phyloP scores from a whole-genome alignment of 805 yeast species.

The Pichia membranifaciens region DNA sequence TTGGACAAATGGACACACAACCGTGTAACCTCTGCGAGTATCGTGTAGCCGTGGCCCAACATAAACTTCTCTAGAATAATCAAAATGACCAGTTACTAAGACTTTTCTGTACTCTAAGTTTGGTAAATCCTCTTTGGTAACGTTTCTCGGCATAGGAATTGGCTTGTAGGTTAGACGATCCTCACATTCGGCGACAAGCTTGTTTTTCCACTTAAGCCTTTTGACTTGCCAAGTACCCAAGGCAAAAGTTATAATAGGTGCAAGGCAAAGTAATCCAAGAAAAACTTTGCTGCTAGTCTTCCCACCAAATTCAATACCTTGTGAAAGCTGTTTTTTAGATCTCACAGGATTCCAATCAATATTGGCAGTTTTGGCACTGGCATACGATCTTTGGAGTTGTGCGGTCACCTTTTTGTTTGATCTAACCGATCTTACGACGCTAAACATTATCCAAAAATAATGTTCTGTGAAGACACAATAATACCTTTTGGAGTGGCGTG shows the following conservation, averaged over 20 bases:
- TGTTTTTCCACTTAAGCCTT: slow-evolving; percentile 82
- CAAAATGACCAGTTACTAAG: slow-evolving; percentile 67
- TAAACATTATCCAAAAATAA: too few species aligned
- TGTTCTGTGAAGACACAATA: too few species aligned
- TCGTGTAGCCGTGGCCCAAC: slow-evolving; percentile 84
- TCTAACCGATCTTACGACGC: background rate
- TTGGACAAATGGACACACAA: slow-evolving; percentile 78
- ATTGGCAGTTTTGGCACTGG: slow-evolving; percentile 54
- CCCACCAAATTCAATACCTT: slow-evolving; percentile 23
- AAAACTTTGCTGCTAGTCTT: slow-evolving; percentile 25
- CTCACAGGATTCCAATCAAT: slow-evolving; percentile 82
- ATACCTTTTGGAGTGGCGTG: too few species aligned
- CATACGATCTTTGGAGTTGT: slow-evolving; percentile 20
- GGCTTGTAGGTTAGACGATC: slow-evolving; percentile 72
- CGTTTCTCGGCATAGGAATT: slow-evolving; percentile 59
- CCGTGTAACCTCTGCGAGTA: slow-evolving; percentile 68
- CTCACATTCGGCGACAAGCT: slow-evolving; percentile 76
- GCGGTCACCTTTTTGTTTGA: background rate
- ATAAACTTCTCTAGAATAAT: slow-evolving; percentile 80
- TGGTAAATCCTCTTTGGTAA: slow-evolving; percentile 54
- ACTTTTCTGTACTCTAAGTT: slow-evolving; percentile 83
- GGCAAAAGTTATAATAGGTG: slow-evolving; percentile 82
- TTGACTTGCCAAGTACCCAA: slow-evolving; percentile 92
- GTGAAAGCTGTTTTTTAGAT: slow-evolving; percentile 37
- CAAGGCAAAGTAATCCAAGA: slow-evolving; percentile 46